phyloP scores from a whole-genome alignment of 2,329 filamentous ascomycete genomes.

The Cladophialophora yegresii region DNA sequence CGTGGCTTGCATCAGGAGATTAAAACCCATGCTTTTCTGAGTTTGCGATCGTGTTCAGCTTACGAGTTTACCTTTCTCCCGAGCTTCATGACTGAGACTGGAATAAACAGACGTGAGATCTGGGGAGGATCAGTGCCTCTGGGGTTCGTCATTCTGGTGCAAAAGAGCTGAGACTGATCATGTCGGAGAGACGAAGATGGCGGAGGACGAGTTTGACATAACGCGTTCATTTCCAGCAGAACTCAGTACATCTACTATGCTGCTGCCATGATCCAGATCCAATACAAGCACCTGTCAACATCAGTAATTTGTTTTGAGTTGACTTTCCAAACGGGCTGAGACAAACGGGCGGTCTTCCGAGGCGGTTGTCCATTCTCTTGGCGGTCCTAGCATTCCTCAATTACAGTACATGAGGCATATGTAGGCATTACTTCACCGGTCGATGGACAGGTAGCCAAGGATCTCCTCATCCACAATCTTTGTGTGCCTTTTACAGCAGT shows the following conservation, averaged over 20 bases:
- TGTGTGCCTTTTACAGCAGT: neutral
- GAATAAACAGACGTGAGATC: neutral
- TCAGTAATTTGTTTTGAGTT: neutral
- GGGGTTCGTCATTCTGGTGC: neutral
- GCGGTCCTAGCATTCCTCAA: neutral
- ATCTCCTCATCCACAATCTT: neutral
- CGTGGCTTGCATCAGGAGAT: constrained; percentile 16
- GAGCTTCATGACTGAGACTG: constrained; percentile 9
- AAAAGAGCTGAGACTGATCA: neutral
- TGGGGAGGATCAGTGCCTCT: neutral
- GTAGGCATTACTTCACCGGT: neutral
- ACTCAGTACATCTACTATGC: neutral
- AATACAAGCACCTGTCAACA: neutral
- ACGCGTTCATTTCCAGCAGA: neutral
- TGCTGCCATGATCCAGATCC: neutral
- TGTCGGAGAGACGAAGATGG: neutral
- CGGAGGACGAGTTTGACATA: neutral
- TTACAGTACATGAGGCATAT: neutral
- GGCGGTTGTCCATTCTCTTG: neutral
- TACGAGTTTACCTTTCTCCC: neutral
- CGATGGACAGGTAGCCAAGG: neutral
- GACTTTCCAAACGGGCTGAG: neutral
- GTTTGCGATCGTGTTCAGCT: neutral
- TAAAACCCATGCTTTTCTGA: neutral
- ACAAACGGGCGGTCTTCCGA: neutral